Evolutionary conservation across 257 asterid species (phyloP), one percentile per base, ranked within the genome.

Genomic region (Leonotis leonurus): DNA sequence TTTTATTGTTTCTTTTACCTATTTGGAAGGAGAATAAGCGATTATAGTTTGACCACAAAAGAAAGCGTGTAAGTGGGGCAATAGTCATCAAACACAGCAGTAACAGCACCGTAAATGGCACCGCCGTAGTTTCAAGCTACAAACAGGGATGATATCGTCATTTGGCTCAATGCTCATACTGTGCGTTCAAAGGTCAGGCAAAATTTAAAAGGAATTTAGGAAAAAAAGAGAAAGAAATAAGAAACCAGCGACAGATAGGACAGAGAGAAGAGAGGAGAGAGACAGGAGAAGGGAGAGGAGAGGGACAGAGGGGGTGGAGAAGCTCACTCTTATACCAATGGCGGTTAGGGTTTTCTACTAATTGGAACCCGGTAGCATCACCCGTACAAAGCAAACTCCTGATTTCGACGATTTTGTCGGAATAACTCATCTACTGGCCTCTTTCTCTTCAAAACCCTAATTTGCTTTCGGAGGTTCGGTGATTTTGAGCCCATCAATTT

Each of bases 311-410:
- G 33, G 67, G 52, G 64, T 46, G 40, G 16, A 43, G 61, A 51
- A 52, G 60, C 49, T 63, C 62, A 12, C 65, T 73, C 70, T 70
- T 50, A 49, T 39, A 53, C 61, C 78, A 70, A 76, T 85, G 84
- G 85, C 71, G 80, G 75, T 82, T 81, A 81, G 89, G 84, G 84
- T 81, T 88, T 78, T 73, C 33, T 32, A 37, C 68, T 76, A 75
- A 71, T 75, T 76, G 66, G 53, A 57, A 62, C 46, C 43, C 69
- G 61, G 40, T 70, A 41, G 51, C 68, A 57, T 70, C 45, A 67
- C 69, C 67, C 64, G 40, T 24, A 17, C n/a, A n/a, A n/a, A n/a
- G n/a, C 37, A 11, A 45, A 32, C 26, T 41, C 68, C 18, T 33
- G 16, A 50, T 36, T 67, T 60, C 53, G 43, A 45, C 59, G 64